These are phyloP conservation scores for Candida ponderosae DNA, from an alignment of 805 yeast genomes.

Conservation along the genomic window DNA sequence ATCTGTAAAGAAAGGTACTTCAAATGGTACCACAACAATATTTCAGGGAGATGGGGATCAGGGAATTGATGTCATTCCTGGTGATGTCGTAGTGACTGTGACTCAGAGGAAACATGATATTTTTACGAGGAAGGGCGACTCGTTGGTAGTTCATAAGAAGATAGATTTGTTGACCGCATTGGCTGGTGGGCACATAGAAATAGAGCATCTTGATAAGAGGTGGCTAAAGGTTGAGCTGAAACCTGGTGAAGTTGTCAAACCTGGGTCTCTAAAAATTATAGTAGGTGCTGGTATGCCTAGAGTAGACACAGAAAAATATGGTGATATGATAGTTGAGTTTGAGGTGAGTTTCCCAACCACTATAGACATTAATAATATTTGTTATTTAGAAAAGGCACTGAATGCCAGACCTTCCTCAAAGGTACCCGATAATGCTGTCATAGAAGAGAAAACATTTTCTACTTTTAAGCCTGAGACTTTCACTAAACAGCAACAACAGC, in stretches of 20 bases:
- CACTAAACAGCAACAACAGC: too few species aligned
- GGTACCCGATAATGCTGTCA: constrained; percentile 62
- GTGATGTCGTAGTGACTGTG: constrained; percentile 56
- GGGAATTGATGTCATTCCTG: constrained; percentile 49
- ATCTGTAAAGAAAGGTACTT: constrained; percentile 48
- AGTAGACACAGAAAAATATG: constrained; percentile 21
- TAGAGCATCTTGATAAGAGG: constrained; percentile 30
- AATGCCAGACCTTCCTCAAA: constrained; percentile 59
- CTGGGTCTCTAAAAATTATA: constrained; percentile 39
- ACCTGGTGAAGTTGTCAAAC: constrained; percentile 46
- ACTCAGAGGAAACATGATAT: constrained; percentile 25
- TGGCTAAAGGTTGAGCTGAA: constrained; percentile 29
- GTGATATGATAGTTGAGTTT: constrained; percentile 54
- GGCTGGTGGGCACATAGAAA: constrained; percentile 42
- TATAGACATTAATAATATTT: too few species aligned
- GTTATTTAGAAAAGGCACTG: constrained; percentile 51
- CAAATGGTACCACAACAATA: constrained; percentile 41
- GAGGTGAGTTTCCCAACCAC: constrained; percentile 46
- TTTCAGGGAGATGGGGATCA: constrained; percentile 61
- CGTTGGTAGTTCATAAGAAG: constrained; percentile 34
- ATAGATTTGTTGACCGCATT: constrained; percentile 48
- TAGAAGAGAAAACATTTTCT: constrained; percentile 67
- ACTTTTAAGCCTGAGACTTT: constrained; percentile 54
- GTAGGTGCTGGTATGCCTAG: constrained; percentile 58
- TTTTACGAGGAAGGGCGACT: constrained; percentile 35